Percentiles rank a stretch among this genome's conserved stretches.
Evolutionary conservation across 768 basidiomycete genomes (phyloP).

Genomic region (Polyporus arcularius): DNA sequence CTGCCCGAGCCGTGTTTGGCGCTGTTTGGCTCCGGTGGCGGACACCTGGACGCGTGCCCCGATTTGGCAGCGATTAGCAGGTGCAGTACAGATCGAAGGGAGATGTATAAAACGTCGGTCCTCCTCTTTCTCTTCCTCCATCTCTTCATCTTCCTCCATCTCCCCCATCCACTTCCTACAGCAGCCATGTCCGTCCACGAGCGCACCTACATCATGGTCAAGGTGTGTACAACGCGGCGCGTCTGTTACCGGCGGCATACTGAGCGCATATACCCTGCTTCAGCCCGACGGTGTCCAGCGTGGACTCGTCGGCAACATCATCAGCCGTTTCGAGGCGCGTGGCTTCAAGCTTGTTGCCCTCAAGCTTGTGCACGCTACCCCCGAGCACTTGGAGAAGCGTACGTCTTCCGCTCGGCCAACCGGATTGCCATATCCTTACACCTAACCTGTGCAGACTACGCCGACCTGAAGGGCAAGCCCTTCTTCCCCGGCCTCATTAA

Average conservation of each 20-base stretch:
- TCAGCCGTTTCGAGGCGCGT: constrained; percentile 93
- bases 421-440: not conserved
- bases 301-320: constrained; percentile 93
- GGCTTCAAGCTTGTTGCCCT: constrained; percentile 97
- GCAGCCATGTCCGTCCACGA: constrained; percentile 69
- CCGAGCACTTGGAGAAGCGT: constrained; percentile 92
- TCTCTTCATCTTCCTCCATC: constrained; percentile 33
- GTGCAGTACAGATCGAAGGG: constrained; percentile 17
- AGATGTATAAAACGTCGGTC: constrained; percentile 31
- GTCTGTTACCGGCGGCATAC: not conserved
- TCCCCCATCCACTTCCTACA: constrained; percentile 25
- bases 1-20: constrained; percentile 39
- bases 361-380: constrained; percentile 82
- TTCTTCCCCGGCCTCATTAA: constrained; percentile 97
- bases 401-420: constrained; percentile 13
- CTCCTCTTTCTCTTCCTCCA: constrained; percentile 22
- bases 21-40: constrained; percentile 41
- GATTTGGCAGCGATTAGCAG: constrained; percentile 25
- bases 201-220: constrained; percentile 99
- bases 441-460: constrained; percentile 69
- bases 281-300: constrained; percentile 99
- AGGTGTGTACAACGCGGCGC: constrained; percentile 50
- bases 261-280: not conserved
- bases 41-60: constrained; percentile 13
- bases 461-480: constrained; percentile 87